Evolutionary conservation across 495 filamentous ascomycete genomes (phyloP), one percentile per base, ranked within the genome.

Genomic region (Umbilicaria muhlenbergii): DNA sequence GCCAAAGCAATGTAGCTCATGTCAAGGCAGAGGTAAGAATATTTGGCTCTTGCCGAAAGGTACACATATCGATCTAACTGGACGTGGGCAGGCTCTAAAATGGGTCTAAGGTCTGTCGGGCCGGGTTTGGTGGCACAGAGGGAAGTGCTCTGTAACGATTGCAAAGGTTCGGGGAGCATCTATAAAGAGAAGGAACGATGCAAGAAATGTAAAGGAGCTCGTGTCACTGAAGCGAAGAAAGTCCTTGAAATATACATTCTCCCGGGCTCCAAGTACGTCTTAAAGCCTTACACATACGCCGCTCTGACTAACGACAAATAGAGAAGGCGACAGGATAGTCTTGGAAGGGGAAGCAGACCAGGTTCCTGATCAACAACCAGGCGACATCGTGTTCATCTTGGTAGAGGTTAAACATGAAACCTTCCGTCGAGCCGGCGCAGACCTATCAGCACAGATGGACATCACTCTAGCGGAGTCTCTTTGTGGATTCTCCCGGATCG

Each of bases 291-390:
- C 18, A 28, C 11, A 38, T 31, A 7, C 13, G 11, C n/a, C 17
- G 11, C 11, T 33, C n/a, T 28, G 33, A 39, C 57, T 67, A 40
- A 62, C 40, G 12, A 32, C 28, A 17, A 31, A 11, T 39, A 75
- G 75, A 44, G 76, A 91, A 58, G 89, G 89, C 44, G 91, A 96
- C 45, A 75, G 75, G 41, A 93, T 98, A 49, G 76, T 92, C 11
- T 65, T 96, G 18, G 80, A 91, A 58, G 89, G 91, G 38, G 92
- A 98, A 64, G 91, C 92, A 8, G 91, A 98, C 53, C 91, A 98
- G 57, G 68, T 80, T 14, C 92, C 91, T 1, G 86, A 86, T 52
- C 81, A 86, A 58, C 85, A 84, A 32, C 92, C 88, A 4, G 91
- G 91, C 38, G 84, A 95, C 54, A 86, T 98, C 47, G 69, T 96